Evolutionary conservation across 768 basidiomycete species (phyloP).

Genomic region (Leucocoprinus leucothites): DNA sequence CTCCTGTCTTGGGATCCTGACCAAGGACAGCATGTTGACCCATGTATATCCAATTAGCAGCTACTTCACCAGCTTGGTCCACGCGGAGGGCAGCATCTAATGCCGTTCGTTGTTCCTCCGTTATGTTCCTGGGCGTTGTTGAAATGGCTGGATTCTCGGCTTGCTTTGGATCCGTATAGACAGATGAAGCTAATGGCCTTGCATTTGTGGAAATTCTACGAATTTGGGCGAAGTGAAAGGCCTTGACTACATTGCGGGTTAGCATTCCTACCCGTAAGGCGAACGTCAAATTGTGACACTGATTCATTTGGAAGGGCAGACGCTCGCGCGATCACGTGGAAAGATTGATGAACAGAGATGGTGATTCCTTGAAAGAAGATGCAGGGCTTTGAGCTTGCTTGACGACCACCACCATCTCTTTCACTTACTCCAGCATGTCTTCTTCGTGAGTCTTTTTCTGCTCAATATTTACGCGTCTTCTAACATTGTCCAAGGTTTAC

Average conservation of each 20-base stretch:
- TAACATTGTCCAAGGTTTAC: slow-evolving; percentile 45
- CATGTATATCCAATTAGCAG: slow-evolving; percentile 93
- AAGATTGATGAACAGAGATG: slow-evolving; percentile 2
- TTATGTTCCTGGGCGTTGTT: slow-evolving; percentile 55
- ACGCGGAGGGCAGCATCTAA: slow-evolving; percentile 78
- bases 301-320: background rate
- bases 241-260: background rate
- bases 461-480: background rate
- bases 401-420: slow-evolving; percentile 11
- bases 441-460: slow-evolving; percentile 31
- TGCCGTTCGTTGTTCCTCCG: slow-evolving; percentile 41
- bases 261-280: background rate
- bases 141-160: slow-evolving; percentile 37
- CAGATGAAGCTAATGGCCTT: slow-evolving; percentile 34
- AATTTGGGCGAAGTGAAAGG: background rate
- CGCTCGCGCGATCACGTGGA: slow-evolving; percentile 6
- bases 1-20: slow-evolving; percentile 47
- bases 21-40: slow-evolving; percentile 81
- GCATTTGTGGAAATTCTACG: background rate
- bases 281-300: too few species aligned
- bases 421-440: slow-evolving; percentile 28
- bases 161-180: slow-evolving; percentile 42
- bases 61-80: slow-evolving; percentile 94
- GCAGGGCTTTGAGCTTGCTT: slow-evolving; percentile 5
- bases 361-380: background rate